Conservation (phyloP, 768 basidiomycete genomes). For the Daedaleopsis sinensis region DNA sequence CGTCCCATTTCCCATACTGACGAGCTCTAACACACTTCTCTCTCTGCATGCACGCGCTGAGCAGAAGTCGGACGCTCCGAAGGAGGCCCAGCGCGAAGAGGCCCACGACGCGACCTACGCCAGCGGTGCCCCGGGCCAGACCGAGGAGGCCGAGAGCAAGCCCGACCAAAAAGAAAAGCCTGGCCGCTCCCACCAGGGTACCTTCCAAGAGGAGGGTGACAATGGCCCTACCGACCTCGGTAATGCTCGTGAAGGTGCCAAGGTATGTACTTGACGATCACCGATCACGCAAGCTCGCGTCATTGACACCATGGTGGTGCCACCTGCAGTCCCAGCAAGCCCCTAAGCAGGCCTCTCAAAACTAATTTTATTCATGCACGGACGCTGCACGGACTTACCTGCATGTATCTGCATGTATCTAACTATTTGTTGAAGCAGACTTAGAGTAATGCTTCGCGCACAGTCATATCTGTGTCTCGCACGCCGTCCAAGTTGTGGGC, state of each 20-base stretch:
- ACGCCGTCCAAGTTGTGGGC: not conserved
- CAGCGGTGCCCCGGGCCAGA: slow-evolving; percentile 25
- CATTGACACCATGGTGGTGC: not conserved
- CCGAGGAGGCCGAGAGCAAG: slow-evolving; percentile 24
- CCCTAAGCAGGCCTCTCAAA: slow-evolving; percentile 23
- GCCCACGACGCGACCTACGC: slow-evolving; percentile 18
- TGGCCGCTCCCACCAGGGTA: slow-evolving; percentile 18
- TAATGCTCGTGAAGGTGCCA: slow-evolving; percentile 21
- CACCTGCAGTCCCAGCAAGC: slow-evolving; percentile 15
- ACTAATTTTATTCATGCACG: not conserved
- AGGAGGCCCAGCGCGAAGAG: slow-evolving; percentile 30
- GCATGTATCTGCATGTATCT: slow-evolving; percentile 21
- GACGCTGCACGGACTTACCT: slow-evolving; percentile 1
- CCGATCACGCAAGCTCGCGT: not conserved
- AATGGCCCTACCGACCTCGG: slow-evolving; percentile 20
- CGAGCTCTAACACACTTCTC: not conserved
- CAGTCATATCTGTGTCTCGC: too few relatives aligned
- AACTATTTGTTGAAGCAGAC: not conserved
- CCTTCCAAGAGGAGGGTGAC: slow-evolving; percentile 22
- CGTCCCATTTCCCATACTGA: not conserved
- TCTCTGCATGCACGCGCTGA: not conserved
- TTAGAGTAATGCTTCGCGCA: not conserved
- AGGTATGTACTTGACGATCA: slow-evolving; percentile 4
- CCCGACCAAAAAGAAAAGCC: slow-evolving; percentile 29
- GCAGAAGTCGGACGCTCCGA: slow-evolving; percentile 27